phyloP scores from a whole-genome alignment of 1,284 basidiomycete species.

The Erythrobasidium hasegawianum region DNA sequence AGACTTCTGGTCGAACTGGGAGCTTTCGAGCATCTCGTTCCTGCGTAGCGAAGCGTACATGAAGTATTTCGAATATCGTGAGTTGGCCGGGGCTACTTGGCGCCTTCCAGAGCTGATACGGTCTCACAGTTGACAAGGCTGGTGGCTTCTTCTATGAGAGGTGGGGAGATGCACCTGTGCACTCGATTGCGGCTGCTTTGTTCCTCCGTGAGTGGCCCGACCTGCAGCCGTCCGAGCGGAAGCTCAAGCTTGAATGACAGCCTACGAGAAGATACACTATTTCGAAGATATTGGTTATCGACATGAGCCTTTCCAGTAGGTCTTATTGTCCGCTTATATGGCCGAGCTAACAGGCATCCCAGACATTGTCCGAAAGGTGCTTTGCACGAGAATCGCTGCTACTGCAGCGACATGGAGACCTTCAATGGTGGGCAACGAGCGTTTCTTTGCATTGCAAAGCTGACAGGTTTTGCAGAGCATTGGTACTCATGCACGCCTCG shows the following conservation, averaged over 20 bases:
- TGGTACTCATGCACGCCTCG: slow-evolving; percentile 33
- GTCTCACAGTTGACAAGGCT: slow-evolving; percentile 57
- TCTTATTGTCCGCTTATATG: no score
- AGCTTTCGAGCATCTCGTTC: slow-evolving; percentile 64
- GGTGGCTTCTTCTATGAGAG: slow-evolving; percentile 73
- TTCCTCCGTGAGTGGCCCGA: slow-evolving; percentile 65
- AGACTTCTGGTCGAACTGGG: no score
- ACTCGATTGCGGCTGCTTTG: slow-evolving; percentile 71
- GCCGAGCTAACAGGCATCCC: no score
- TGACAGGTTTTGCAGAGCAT: no score
- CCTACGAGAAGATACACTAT: slow-evolving; percentile 36
- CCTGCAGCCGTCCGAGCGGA: no score
- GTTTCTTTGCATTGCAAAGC: no score
- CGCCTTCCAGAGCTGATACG: no score
- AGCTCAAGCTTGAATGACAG: no score
- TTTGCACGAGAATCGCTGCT: slow-evolving; percentile 28
- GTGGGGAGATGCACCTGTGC: slow-evolving; percentile 72
- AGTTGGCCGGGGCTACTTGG: no score
- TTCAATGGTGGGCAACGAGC: no score
- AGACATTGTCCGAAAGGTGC: slow-evolving; percentile 30
- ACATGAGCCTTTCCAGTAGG: slow-evolving; percentile 30
- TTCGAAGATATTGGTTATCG: slow-evolving; percentile 44
- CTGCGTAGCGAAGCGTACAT: slow-evolving; percentile 72
- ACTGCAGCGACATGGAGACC: slow-evolving; percentile 26
- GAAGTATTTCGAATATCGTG: slow-evolving; percentile 62